Conservation (phyloP, 768 basidiomycete genomes). For the Agaricus sinodeliciosus region DNA sequence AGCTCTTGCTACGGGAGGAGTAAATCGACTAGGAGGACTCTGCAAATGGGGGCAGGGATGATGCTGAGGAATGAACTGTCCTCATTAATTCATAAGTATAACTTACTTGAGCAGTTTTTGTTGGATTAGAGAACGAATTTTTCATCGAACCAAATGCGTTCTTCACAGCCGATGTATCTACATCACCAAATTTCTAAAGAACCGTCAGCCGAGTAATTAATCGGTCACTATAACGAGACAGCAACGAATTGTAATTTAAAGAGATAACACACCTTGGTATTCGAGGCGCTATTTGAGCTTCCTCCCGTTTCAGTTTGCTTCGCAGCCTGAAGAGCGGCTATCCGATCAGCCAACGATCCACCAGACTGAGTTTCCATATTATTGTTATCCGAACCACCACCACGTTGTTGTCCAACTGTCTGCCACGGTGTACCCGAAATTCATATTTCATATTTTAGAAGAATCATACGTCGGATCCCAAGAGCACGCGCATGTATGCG, state of each 20-base stretch:
- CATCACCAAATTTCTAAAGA: slow-evolving; percentile 51
- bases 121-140: slow-evolving; percentile 13
- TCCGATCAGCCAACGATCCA: slow-evolving; percentile 11
- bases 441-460: neutral
- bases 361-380: neutral
- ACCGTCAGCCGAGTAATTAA: neutral
- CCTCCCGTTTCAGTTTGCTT: slow-evolving; percentile 7
- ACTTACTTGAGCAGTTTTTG: neutral
- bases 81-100: neutral
- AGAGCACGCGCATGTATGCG: neutral
- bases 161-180: slow-evolving; percentile 46
- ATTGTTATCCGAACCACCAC: neutral
- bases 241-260: neutral
- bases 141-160: slow-evolving; percentile 42
- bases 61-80: slow-evolving; percentile 28
- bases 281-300: slow-evolving; percentile 10
- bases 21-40: slow-evolving; percentile 32
- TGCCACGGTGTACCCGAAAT: neutral
- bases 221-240: too few relatives aligned
- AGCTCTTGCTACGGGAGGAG: slow-evolving; percentile 44
- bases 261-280: slow-evolving; percentile 10
- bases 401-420: slow-evolving; percentile 5
- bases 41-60: slow-evolving; percentile 23
- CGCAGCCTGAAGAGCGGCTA: slow-evolving; percentile 11
- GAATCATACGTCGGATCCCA: neutral